Base-by-base conservation (phyloP, 768 basidiomycete genomes). In the Phallus indusiatus region DNA sequence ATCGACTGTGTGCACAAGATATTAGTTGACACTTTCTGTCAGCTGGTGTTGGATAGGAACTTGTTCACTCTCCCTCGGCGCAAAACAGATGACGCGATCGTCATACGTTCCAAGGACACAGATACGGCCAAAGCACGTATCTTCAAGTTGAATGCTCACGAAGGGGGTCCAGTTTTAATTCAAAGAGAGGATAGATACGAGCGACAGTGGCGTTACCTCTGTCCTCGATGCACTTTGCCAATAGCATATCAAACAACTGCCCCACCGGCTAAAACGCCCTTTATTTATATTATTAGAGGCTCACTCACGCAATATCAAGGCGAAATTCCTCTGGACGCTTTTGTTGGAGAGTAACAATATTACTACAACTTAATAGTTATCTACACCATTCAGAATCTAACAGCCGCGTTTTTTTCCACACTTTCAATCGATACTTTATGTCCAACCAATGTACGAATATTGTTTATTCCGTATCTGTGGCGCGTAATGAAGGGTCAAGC, bases 361-460 rank as follows among this genome's bases (percentile, higher is more conserved):
- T 42, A 1, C 12, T 54, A 60, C n/a, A 4, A 10, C 4, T 42
- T 2, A 42, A 4, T 42, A 42, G 9, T 2, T 42, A n/a, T 42
- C 17, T n/a, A 28, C 34, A 17, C 18, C 52, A 53, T 62, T 71
- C 84, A 94, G 75, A 96, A 89, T 75, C 91, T 83, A 16, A 96
- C 93, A 5, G 94, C 94, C 0, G 93, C 82, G 22, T 91, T 86
- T 68, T 84, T 87, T 72, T 93, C 92, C 62, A 96, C 87, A 53
- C 78, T 81, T 63, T 94, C 94, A 67, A 96, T 81, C 51, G 91
- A 85, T 11, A 91, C 91, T 75, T 98, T 99, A 78, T 99, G 96
- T 16, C 96, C 96, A 50, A 99, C 90, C 42, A 99, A 77, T 16
- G 94, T 93, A 64, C 96, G 79, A 65, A 99, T 99, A 70, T 99